Evolutionary conservation across 176 grass and related monocot species (phyloP).

Genomic region (Aegilops tauschii): DNA sequence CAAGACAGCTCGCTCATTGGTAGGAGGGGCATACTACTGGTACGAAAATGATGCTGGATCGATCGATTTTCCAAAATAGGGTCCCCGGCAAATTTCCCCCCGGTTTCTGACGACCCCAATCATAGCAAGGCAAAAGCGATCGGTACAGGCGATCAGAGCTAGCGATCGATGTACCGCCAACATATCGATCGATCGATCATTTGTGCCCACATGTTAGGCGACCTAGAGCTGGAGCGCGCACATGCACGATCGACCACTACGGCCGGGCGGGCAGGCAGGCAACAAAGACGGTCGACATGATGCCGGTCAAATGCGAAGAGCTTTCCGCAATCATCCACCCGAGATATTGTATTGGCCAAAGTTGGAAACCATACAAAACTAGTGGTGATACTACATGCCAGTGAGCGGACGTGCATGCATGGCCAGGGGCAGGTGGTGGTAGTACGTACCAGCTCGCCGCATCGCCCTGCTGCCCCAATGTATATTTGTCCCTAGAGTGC

Average conservation of each 20-base stretch:
- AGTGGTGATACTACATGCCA: background rate
- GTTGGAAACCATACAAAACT: background rate
- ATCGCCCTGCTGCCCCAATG: background rate
- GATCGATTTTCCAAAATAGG: background rate
- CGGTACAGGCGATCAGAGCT: too few species aligned
- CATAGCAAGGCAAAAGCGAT: too few species aligned
- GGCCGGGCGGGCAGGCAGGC: background rate
- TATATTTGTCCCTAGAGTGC: background rate
- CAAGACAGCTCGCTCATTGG: background rate
- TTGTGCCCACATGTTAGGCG: conserved; percentile 29
- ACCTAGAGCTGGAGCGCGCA: conserved; percentile 9
- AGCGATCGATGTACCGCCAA: background rate
- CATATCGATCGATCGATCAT: background rate
- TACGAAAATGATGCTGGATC: background rate
- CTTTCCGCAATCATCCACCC: background rate
- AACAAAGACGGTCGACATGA: background rate
- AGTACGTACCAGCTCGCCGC: background rate
- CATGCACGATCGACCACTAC: background rate
- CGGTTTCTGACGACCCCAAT: background rate
- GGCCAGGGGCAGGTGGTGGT: background rate
- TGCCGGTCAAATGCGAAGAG: conserved; percentile 28
- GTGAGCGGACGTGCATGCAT: background rate
- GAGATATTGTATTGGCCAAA: background rate
- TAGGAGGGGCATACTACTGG: too few species aligned
- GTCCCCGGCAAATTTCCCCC: too few species aligned